Base-by-base conservation (phyloP, 1,284 basidiomycete species). In the Coniophora puteana region DNA sequence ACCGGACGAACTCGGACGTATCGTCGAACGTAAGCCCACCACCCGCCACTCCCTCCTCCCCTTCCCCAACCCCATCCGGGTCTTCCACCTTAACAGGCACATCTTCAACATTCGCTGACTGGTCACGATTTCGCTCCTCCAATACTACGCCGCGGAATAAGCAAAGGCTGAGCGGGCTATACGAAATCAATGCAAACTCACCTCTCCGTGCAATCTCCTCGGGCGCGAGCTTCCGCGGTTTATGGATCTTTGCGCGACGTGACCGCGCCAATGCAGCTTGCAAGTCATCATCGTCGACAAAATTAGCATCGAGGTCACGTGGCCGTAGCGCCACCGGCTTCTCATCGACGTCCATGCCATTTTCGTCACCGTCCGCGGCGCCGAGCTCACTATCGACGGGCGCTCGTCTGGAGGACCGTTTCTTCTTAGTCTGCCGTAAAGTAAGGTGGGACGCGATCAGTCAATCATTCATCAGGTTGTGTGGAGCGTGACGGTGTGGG, bases 231-330 rank as follows among this genome's bases (percentile, higher is more conserved):
- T 89, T 93, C 57, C 86, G 85, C 26, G 74, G 65, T 59, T 87
- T 90, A 58, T 83, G 83, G 3, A 91, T 75, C 52, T 89, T 89
- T 27, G 84, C 83, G 53, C 89, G 78, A 44, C 96, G 75, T 44
- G 90, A 82, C 14, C 89, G 80, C 18, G 95, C 88, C 40, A 99
- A 74, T 21, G 90, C 91, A 24, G 90, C 90, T 71, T 97, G 93
- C 27, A 99, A 76, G 57, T 99, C 96, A 63, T 99, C 96, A 61
- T 99, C 96, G 66, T 99, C 96, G 49, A 99, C 86, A 62, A 98
- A 89, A 66, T 97, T 95, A 47, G 75, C 74, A 54, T 93, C 81
- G 42, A 85, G 70, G 60, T 93, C 80, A 53, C 83, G 71, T 52
- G 68, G 67, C 51, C 79, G 72, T 46, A 80, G 76, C 36, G 76